Percentiles rank a stretch among this genome's conserved stretches.
phyloP scores from a whole-genome alignment of 768 basidiomycete species.

The Tylopilus subfusipes region DNA sequence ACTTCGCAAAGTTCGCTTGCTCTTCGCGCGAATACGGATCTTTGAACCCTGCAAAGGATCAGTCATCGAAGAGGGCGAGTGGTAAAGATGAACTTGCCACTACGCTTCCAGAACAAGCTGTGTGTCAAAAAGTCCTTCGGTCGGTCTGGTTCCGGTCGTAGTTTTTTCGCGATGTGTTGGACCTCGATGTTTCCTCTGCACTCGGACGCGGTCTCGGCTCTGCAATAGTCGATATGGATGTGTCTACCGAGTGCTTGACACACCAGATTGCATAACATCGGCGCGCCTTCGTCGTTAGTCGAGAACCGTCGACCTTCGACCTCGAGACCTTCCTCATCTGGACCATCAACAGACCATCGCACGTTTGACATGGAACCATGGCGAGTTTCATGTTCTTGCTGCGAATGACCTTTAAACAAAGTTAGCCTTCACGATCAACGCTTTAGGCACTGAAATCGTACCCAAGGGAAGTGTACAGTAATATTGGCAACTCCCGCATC shows the following conservation, averaged over 20 bases:
- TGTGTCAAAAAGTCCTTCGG: constrained; percentile 58
- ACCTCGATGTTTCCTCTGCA: constrained; percentile 42
- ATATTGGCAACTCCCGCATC: constrained; percentile 55
- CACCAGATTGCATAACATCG: constrained; percentile 57
- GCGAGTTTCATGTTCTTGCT: constrained; percentile 55
- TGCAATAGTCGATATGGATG: constrained; percentile 53
- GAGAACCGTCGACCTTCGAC: constrained; percentile 52
- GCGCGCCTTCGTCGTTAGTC: constrained; percentile 51
- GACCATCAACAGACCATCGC: constrained; percentile 51
- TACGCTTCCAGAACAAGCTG: constrained; percentile 51
- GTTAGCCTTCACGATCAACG: background rate
- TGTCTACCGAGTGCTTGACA: constrained; percentile 53
- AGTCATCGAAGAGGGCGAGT: background rate
- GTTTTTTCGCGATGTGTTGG: constrained; percentile 39
- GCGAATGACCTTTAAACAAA: constrained; percentile 40
- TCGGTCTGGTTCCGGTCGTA: constrained; percentile 43
- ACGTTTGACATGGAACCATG: constrained; percentile 61
- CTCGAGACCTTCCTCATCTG: constrained; percentile 46
- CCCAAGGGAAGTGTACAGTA: constrained; percentile 54
- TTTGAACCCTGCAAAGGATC: constrained; percentile 46
- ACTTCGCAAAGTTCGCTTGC: constrained; percentile 48
- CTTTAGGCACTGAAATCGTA: constrained; percentile 16
- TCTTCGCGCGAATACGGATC: constrained; percentile 61
- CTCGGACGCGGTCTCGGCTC: constrained; percentile 29
- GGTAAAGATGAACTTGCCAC: constrained; percentile 35